Percentiles rank a stretch among this genome's conserved stretches.
These are phyloP conservation scores for Fusarium sp. DNA, from an alignment of 2,329 filamentous ascomycete genomes.

Conservation along the genomic window DNA sequence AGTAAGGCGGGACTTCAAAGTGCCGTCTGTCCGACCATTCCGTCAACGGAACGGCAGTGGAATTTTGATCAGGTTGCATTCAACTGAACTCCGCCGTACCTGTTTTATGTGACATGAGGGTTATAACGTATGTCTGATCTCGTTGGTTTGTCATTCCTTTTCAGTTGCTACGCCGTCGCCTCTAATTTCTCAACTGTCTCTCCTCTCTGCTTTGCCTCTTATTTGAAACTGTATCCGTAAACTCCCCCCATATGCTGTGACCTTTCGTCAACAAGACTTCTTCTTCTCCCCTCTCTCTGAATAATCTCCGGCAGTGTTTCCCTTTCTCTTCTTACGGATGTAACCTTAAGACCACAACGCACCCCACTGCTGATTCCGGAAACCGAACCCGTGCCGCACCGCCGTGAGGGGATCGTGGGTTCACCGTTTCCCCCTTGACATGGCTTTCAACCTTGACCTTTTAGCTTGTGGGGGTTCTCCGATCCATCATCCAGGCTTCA, in stretches of 20 bases:
- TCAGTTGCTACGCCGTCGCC: constrained; percentile 2
- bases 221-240: too few species aligned
- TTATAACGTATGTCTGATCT: neutral
- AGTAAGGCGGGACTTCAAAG: constrained; percentile 12
- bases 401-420: constrained; percentile 15
- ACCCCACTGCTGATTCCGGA: constrained; percentile 43
- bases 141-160: neutral
- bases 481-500: neutral
- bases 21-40: constrained; percentile 19
- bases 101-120: neutral
- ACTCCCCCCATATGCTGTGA: too few species aligned
- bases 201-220: neutral
- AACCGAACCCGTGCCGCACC: constrained; percentile 29
- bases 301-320: constrained; percentile 40
- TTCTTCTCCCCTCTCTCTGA: neutral
- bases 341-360: constrained; percentile 29
- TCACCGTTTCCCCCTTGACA: constrained; percentile 5
- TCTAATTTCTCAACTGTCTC: neutral
- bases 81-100: constrained; percentile 11
- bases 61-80: neutral
- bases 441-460: neutral
- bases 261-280: neutral
- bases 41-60: constrained; percentile 25
- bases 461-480: neutral
- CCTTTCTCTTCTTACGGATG: constrained; percentile 5